Percentiles rank a stretch among this genome's conserved stretches.
phyloP scores from a whole-genome alignment of 805 yeast species.

The Pichia insulana region DNA sequence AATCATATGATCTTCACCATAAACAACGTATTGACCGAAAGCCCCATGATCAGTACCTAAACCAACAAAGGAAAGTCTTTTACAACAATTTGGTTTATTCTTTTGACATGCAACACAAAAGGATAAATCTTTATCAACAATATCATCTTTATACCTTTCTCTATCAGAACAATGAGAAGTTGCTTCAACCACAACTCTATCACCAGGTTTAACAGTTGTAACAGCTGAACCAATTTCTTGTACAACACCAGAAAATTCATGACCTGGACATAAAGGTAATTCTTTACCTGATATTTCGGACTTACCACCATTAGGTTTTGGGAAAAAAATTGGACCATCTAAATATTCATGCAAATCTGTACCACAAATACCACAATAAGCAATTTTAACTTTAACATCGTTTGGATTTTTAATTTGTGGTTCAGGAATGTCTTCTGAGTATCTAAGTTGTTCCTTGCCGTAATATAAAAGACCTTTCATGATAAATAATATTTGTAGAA shows the following conservation, averaged over 20 bases:
- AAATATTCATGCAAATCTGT: conserved; percentile 50
- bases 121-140: conserved; percentile 21
- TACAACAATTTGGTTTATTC: conserved; percentile 39
- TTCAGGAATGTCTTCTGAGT: conserved; percentile 25
- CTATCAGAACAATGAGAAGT: conserved; percentile 41
- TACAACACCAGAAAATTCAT: conserved; percentile 24
- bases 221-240: conserved; percentile 39
- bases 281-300: conserved; percentile 33
- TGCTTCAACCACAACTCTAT: conserved; percentile 56
- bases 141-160: conserved; percentile 26
- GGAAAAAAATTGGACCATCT: conserved; percentile 54
- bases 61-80: conserved; percentile 36
- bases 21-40: conserved; percentile 32
- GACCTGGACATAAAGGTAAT: conserved; percentile 31
- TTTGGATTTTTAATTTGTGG: conserved; percentile 20
- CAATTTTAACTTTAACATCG: conserved; percentile 27
- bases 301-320: conserved; percentile 14
- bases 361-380: conserved; percentile 57
- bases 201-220: conserved; percentile 37
- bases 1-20: conserved; percentile 29
- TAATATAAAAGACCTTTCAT: conserved; percentile 45
- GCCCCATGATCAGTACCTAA: conserved; percentile 44
- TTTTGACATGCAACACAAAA: conserved; percentile 36
- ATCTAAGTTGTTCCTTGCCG: conserved; percentile 37
- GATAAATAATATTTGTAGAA: no score